phyloP scores from a whole-genome alignment of 2,329 filamentous ascomycete species.

The Penicillium sp. region DNA sequence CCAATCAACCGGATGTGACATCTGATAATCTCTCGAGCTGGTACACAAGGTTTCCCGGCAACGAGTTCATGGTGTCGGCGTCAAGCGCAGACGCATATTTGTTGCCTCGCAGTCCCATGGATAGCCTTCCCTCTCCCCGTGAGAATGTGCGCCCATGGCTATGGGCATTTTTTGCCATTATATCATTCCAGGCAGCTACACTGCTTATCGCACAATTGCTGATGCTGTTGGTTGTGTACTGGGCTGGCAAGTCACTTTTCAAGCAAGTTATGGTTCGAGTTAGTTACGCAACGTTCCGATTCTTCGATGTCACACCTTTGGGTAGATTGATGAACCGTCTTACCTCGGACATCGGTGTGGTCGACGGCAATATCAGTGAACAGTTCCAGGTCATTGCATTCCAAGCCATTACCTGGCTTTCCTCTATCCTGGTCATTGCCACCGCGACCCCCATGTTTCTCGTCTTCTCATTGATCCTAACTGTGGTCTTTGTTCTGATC shows the following conservation, averaged over 20 bases:
- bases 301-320: constrained; percentile 85
- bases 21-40: constrained; percentile 16
- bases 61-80: constrained; percentile 3
- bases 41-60: constrained; percentile 8
- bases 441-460: constrained; percentile 75
- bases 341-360: constrained; percentile 83
- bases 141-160: constrained; percentile 72
- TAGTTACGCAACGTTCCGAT: constrained; percentile 78
- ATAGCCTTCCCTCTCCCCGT: constrained; percentile 63
- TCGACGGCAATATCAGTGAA: constrained; percentile 79
- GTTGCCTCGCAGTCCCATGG: constrained; percentile 28
- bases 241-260: constrained; percentile 74
- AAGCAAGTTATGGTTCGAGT: constrained; percentile 68
- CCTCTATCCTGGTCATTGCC: constrained; percentile 73
- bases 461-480: constrained; percentile 66
- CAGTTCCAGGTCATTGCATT: constrained; percentile 71
- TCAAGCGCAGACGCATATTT: constrained; percentile 17
- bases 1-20: constrained; percentile 40
- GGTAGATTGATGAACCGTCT: constrained; percentile 89
- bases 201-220: constrained; percentile 63
- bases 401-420: constrained; percentile 66
- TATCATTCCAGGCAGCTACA: constrained; percentile 57
- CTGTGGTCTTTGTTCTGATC: constrained; percentile 65
- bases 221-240: constrained; percentile 74
- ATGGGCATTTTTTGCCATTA: constrained; percentile 65